Evolutionary conservation across 2,329 filamentous ascomycete genomes (phyloP).

Genomic region (Exophiala alcalophila): DNA sequence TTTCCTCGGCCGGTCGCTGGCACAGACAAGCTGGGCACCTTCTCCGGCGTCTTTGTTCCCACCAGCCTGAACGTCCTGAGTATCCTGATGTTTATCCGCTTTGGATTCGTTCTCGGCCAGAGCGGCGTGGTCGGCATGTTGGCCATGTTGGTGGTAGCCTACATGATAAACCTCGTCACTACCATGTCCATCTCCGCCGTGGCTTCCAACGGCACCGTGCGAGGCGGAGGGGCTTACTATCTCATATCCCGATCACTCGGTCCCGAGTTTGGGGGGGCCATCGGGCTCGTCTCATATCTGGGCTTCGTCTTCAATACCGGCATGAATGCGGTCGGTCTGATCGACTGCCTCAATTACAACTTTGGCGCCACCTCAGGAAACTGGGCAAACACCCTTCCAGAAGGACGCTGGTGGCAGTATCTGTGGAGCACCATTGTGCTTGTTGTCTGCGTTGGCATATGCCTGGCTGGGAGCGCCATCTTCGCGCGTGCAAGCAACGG

Average conservation of each 20-base stretch:
- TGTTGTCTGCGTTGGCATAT: slow-evolving; percentile 68
- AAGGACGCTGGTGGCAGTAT: slow-evolving; percentile 75
- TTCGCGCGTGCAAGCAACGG: slow-evolving; percentile 79
- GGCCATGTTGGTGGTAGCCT: slow-evolving; percentile 71
- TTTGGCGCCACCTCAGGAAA: slow-evolving; percentile 59
- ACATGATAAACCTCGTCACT: slow-evolving; percentile 77
- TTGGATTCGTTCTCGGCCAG: slow-evolving; percentile 79
- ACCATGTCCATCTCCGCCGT: slow-evolving; percentile 84
- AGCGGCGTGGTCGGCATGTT: slow-evolving; percentile 76
- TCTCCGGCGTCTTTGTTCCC: slow-evolving; percentile 80
- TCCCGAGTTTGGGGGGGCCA: slow-evolving; percentile 84
- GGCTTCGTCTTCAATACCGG: slow-evolving; percentile 84
- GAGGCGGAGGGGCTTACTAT: slow-evolving; percentile 84
- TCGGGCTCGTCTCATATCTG: slow-evolving; percentile 85
- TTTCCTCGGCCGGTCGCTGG: slow-evolving; percentile 27
- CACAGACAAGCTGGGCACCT: slow-evolving; percentile 66
- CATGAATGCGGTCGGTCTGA: slow-evolving; percentile 80
- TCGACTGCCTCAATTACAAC: slow-evolving; percentile 77
- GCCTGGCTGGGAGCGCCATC: slow-evolving; percentile 73
- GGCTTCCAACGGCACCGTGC: slow-evolving; percentile 83
- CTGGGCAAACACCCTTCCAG: slow-evolving; percentile 60
- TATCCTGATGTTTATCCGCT: slow-evolving; percentile 88
- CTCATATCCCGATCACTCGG: slow-evolving; percentile 81
- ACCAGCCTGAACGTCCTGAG: slow-evolving; percentile 86
- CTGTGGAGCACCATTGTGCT: slow-evolving; percentile 71